These are phyloP conservation scores for Chrysanthemum makinoi DNA, from an alignment of 129 eudicot species.

Conservation along the genomic window DNA sequence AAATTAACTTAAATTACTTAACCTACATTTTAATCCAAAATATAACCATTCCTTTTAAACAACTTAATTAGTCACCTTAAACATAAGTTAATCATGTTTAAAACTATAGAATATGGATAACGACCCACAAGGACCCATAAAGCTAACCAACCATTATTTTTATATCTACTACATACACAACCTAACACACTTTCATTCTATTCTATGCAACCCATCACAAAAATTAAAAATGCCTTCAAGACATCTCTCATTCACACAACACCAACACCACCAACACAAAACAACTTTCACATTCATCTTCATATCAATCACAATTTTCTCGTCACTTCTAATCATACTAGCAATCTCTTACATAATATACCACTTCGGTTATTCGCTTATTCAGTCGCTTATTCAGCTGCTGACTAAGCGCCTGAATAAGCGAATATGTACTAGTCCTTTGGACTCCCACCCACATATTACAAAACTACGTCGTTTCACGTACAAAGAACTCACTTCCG, in stretches of 20 bases:
- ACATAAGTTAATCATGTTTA: too few relatives aligned
- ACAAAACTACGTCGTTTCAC: constrained; percentile 62
- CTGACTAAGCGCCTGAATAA: too few relatives aligned
- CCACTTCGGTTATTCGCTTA: constrained; percentile 59
- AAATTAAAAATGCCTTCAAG: constrained; percentile 65
- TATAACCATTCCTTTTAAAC: too few relatives aligned
- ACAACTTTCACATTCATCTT: constrained; percentile 47
- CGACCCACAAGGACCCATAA: neutral
- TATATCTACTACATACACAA: neutral
- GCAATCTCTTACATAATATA: constrained; percentile 68
- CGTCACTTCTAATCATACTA: constrained; percentile 53
- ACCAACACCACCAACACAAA: constrained; percentile 41
- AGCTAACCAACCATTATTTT: constrained; percentile 16
- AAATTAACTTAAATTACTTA: too few relatives aligned
- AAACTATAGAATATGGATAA: too few relatives aligned
- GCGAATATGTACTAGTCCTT: constrained; percentile 62
- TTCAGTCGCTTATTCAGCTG: constrained; percentile 33
- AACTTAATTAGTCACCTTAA: too few relatives aligned
- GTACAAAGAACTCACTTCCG: constrained; percentile 78
- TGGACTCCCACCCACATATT: constrained; percentile 51
- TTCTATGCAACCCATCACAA: neutral
- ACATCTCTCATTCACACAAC: constrained; percentile 42
- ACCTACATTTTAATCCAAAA: too few relatives aligned
- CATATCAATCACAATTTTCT: constrained; percentile 47
- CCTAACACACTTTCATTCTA: too few relatives aligned